Conservation (phyloP, 192 early-diverging fungal genomes). For the Entomortierella lignicola region DNA sequence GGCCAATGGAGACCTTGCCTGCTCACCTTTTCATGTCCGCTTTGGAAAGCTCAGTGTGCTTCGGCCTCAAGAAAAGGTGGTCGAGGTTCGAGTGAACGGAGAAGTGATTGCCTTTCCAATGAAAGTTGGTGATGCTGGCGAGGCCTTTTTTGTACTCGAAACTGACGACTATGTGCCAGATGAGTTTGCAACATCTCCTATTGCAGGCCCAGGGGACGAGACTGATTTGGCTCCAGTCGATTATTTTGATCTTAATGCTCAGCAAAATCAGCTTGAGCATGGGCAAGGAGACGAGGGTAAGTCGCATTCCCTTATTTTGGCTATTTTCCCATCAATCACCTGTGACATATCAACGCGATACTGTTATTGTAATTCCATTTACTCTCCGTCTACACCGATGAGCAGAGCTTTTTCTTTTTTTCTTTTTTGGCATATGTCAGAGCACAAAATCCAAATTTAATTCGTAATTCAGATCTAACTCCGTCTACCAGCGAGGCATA, state of each 20-base stretch:
- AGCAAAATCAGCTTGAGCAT: slow-evolving; percentile 8
- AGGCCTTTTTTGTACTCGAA: slow-evolving; percentile 98
- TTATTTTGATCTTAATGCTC: slow-evolving; percentile 49
- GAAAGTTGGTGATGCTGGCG: slow-evolving; percentile 98
- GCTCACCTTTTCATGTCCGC: slow-evolving; percentile 98
- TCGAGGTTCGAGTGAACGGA: slow-evolving; percentile 90
- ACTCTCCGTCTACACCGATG: not conserved
- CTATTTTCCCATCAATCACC: not conserved
- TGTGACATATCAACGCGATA: too few relatives aligned
- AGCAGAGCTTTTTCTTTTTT: not conserved
- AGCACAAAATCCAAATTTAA: slow-evolving; percentile 3
- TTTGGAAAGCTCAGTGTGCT: slow-evolving; percentile 96
- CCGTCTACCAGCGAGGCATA: slow-evolving; percentile 8
- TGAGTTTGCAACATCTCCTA: slow-evolving; percentile 95
- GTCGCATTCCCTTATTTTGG: not conserved
- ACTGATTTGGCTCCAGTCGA: slow-evolving; percentile 36
- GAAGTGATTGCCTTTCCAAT: slow-evolving; percentile 81
- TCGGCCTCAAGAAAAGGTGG: slow-evolving; percentile 91
- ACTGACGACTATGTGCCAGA: slow-evolving; percentile 90
- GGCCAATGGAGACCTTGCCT: slow-evolving; percentile 82
- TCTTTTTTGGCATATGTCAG: slow-evolving; percentile 50
- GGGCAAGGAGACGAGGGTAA: slow-evolving; percentile 34
- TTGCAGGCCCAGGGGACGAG: slow-evolving; percentile 67
- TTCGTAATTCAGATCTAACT: slow-evolving; percentile 43
- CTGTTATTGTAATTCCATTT: not conserved